A percentile compares a stretch with the other conserved stretches of the same genome.
Conservation (phyloP, 2,329 filamentous ascomycete species). For the Pyrenophora graminea region DNA sequence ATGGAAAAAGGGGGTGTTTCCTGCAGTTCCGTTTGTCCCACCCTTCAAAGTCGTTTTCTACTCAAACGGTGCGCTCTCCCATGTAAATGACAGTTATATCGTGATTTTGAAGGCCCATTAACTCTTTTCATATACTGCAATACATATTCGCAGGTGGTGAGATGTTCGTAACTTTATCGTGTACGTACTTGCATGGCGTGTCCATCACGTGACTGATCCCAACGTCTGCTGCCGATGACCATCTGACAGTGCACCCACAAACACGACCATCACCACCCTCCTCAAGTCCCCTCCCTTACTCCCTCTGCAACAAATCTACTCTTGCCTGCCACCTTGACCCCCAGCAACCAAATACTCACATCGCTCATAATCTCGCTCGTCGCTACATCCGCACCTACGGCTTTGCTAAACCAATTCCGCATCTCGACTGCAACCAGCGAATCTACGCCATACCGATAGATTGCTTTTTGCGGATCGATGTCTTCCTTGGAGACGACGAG, state of each 20-base stretch:
- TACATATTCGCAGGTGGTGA: too few species aligned
- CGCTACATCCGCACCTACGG: slow-evolving; percentile 14
- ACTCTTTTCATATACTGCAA: too few species aligned
- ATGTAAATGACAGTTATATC: too few species aligned
- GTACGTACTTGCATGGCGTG: too few species aligned
- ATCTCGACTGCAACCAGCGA: slow-evolving; percentile 33
- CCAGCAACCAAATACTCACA: slow-evolving; percentile 14
- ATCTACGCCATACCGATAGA: slow-evolving; percentile 33
- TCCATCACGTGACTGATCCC: too few species aligned
- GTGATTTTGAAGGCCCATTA: too few species aligned
- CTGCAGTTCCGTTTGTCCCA: too few species aligned
- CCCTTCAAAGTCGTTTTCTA: too few species aligned
- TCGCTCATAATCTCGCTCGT: slow-evolving; percentile 19
- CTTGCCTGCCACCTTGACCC: slow-evolving; percentile 12
- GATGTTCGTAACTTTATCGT: too few species aligned
- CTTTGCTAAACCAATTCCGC: slow-evolving; percentile 26
- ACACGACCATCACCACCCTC: neutral
- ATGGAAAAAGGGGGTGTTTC: too few species aligned
- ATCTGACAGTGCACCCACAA: neutral
- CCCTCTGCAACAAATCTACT: slow-evolving; percentile 17
- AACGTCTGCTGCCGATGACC: too few species aligned
- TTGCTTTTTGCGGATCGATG: slow-evolving; percentile 25
- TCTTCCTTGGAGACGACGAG: slow-evolving; percentile 23
- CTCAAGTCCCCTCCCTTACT: slow-evolving; percentile 3
- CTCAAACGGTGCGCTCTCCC: too few species aligned